Base-by-base conservation (phyloP, 2,329 filamentous ascomycete genomes). In the Fusarium nelsonii region DNA sequence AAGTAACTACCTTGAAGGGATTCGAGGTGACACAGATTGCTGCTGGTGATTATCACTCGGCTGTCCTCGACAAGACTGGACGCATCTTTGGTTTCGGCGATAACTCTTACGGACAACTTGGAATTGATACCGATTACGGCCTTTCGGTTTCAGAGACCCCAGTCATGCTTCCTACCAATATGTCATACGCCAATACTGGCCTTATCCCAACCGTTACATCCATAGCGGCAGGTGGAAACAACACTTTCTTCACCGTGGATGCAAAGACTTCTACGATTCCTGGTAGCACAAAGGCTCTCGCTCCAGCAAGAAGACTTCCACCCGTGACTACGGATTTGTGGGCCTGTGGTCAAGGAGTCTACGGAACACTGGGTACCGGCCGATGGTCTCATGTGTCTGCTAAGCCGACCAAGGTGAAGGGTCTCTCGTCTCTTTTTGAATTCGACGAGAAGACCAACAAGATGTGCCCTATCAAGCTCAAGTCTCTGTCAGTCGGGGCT, bases 41-140 rank as follows among this genome's bases (percentile, higher is more conserved):
- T 2, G 83, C 93, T 3, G 96, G 96, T 26, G 94, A 97, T 76
- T 89, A 90, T 70, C 96, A 99, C 80, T 97, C 93, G 6, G 81
- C 97, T 2, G 92, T 89, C 1, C 84, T 94, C 16, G 92, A 95
- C 75, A 87, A 87, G 63, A 84, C 91, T 53, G 95, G 95, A 16
- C 88, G 89, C 16, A 86, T 96, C 16, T 97, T 96, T 78, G 85
- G 90, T 8, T 98, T 97, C 81, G 96, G 96, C 37, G 94, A 98
- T 78, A 98, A 98, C 80, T 90, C 90, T 0, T 87, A 88, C 43
- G 96, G 96, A n/a, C 96, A 98, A 79, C 85, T 98, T 5, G 95
- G 95, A n/a, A 89, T 95, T 73, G 88, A 93, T 51, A 88, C 87
- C 54, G 88, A 89, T 49, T 77, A 86, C 0, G 87, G 90, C 30